Base-by-base conservation (phyloP, 1,139 yeast genomes). In the Candida smagusa region DNA sequence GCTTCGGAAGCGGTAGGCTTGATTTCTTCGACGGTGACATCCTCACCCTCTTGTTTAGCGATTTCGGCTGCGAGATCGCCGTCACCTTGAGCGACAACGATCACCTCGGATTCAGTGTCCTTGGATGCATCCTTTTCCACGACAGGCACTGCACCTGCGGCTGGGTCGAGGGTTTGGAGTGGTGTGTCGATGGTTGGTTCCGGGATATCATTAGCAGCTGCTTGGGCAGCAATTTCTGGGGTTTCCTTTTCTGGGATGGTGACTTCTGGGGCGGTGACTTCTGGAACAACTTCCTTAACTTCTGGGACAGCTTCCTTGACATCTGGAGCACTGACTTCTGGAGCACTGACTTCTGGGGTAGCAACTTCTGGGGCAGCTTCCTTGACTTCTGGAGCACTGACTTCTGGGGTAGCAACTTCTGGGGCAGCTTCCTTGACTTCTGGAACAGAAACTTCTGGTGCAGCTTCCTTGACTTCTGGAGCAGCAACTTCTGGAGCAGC, bases 11-110 rank as follows among this genome's bases (percentile, higher is more conserved):
- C 61, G 25, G 73, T 63, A 16, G 75, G 75, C 50, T 65, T 53
- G 47, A 68, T 65, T 52, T 70, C 74, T 53, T 70, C 74, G 30
- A 69, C 58, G 24, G 64, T 59, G 12, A 67, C 71, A 38, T 61
- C 68, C 33, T 58, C 60, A 11, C 68, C 67, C 46, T 63, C 69
- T 36, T 56, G 57, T 33, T 69, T 70, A 34, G 56, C 61, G 38
- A 69, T 58, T 37, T 67, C 69, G 33, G 64, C 63, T 39, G 61
- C 65, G 35, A 67, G 54, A 31, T 62, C 65, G 25, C 59, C 50
- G 8, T 49, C 51, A 28, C 74, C 74, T 44, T 65, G 63, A 16
- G 74, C 72, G 37, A 68, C 58, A 38, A 69, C 58, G 39, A 69
- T 67, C 48, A 67, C 72, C 48, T 69, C 64, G 12, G 52, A 50